These are phyloP conservation scores for Cladobotryum mycophilum DNA, from an alignment of 2,329 filamentous ascomycete genomes.

Conservation along the genomic window DNA sequence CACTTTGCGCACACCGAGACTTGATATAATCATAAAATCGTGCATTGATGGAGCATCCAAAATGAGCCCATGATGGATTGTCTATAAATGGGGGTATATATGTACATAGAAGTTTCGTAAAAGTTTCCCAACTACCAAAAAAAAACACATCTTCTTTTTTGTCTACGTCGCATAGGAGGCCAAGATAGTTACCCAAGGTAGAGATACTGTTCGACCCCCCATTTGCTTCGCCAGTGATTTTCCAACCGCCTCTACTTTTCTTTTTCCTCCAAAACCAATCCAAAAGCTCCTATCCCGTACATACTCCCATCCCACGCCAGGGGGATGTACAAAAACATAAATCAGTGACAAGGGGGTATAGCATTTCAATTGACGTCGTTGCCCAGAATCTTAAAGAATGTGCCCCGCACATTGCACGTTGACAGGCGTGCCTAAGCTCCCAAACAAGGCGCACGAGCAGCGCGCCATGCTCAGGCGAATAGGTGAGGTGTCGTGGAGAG, in stretches of 20 bases:
- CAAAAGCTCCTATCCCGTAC: not conserved
- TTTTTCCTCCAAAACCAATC: too few relatives aligned
- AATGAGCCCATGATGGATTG: constrained; percentile 3
- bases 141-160: too few relatives aligned
- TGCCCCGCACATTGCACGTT: constrained; percentile 13
- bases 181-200: too few relatives aligned
- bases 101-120: constrained; percentile 8
- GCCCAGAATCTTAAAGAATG: constrained; percentile 3
- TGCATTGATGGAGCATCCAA: not conserved
- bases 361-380: constrained; percentile 1
- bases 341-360: constrained; percentile 10
- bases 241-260: too few relatives aligned
- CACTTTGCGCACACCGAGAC: too few relatives aligned
- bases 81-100: constrained; percentile 10
- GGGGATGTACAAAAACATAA: constrained; percentile 7
- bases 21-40: too few relatives aligned
- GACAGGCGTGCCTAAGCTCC: not conserved
- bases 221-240: too few relatives aligned
- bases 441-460: too few relatives aligned
- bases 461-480: too few relatives aligned
- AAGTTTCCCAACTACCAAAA: too few relatives aligned
- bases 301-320: constrained; percentile 10
- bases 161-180: too few relatives aligned
- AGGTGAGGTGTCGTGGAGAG: not conserved
- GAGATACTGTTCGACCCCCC: too few relatives aligned